Conservation (phyloP, 345 rosid genomes). For the Microcos paniculata region DNA sequence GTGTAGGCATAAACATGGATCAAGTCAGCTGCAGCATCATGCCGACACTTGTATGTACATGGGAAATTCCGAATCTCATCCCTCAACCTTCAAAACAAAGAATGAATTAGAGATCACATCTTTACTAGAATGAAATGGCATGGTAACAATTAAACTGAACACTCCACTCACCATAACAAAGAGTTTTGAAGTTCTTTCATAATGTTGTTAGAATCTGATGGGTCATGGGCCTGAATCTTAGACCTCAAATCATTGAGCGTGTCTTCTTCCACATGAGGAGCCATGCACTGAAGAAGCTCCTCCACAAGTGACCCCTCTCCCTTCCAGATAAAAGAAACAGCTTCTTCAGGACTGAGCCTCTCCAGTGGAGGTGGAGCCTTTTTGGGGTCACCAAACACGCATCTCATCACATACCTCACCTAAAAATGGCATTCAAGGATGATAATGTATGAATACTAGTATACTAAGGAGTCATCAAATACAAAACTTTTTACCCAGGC, state of each 20-base stretch:
- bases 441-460: not conserved
- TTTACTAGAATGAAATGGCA: not conserved
- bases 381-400: constrained; percentile 86
- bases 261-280: constrained; percentile 66
- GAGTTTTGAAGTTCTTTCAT: constrained; percentile 77
- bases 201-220: constrained; percentile 62
- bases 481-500: not conserved
- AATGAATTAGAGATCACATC: constrained; percentile 8
- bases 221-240: constrained; percentile 71
- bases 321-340: constrained; percentile 75
- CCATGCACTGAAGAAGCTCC: constrained; percentile 82
- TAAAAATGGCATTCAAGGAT: constrained; percentile 28
- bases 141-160: constrained; percentile 9
- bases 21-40: constrained; percentile 99
- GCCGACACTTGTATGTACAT: constrained; percentile 88
- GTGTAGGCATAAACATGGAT: constrained; percentile 91
- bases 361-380: constrained; percentile 94
- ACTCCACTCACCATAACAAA: constrained; percentile 73
- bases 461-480: not conserved
- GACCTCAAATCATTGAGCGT: constrained; percentile 64
- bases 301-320: constrained; percentile 89
- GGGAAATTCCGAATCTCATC: constrained; percentile 87
- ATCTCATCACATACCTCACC: constrained; percentile 98
- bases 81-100: constrained; percentile 69
- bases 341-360: constrained; percentile 74